Conservation (phyloP, 495 filamentous ascomycete genomes). For the Trichoderma asperelloides region DNA sequence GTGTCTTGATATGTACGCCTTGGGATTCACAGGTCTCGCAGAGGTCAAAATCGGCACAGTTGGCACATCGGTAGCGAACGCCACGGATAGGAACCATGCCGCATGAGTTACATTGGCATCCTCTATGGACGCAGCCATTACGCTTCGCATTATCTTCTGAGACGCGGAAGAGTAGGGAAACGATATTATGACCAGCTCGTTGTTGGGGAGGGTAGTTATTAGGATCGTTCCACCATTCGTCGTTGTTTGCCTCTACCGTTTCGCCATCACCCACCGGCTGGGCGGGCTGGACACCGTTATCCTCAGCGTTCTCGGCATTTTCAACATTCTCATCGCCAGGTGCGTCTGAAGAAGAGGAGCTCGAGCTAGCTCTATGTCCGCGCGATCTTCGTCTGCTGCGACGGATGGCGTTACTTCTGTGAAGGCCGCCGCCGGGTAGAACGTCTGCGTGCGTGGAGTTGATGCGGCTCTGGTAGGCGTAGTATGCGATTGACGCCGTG, state of each 20-base stretch:
- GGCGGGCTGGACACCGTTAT: background rate
- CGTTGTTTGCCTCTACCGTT: conserved; percentile 49
- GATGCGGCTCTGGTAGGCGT: conserved; percentile 27
- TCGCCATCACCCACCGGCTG: conserved; percentile 43
- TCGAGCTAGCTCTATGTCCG: conserved; percentile 19
- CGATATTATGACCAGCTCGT: conserved; percentile 63
- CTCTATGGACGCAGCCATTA: conserved; percentile 87
- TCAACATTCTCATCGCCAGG: conserved; percentile 35
- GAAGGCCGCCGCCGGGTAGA: conserved; percentile 26
- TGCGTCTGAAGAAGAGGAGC: conserved; percentile 29
- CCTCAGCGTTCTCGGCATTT: conserved; percentile 10
- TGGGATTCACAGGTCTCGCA: conserved; percentile 84
- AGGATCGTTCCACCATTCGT: conserved; percentile 44
- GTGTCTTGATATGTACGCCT: conserved; percentile 78
- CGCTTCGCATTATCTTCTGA: conserved; percentile 71
- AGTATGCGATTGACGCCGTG: conserved; percentile 28
- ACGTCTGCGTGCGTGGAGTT: conserved; percentile 12
- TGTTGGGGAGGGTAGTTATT: conserved; percentile 34
- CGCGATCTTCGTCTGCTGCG: conserved; percentile 23
- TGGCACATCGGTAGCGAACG: conserved; percentile 82
- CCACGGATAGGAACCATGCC: conserved; percentile 79
- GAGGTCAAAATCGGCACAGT: conserved; percentile 86
- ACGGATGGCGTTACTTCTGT: conserved; percentile 51
- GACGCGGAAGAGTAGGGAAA: conserved; percentile 67
- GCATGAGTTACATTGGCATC: conserved; percentile 88